A percentile compares a stretch with the other conserved stretches of the same genome.
Evolutionary conservation across 2,329 filamentous ascomycete genomes (phyloP).

Genomic region (Sporothrix brunneoviolacea): DNA sequence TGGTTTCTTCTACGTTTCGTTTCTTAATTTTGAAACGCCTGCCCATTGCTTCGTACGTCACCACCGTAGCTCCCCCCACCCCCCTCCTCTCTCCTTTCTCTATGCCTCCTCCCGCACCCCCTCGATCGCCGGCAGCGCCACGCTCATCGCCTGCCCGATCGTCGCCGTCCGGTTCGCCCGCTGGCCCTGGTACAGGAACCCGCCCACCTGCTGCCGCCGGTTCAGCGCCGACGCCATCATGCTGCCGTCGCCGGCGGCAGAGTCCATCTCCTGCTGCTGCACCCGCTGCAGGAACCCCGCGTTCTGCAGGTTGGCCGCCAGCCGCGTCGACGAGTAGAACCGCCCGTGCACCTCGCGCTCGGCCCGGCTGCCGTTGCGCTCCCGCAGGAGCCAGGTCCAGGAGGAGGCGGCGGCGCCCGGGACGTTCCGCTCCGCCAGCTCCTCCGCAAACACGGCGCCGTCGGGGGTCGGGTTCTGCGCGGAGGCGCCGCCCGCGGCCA

Average conservation of each 20-base stretch:
- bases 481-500: constrained; percentile 4
- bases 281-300: constrained; percentile 18
- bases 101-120: constrained; percentile 19
- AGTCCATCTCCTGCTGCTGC: constrained; percentile 16
- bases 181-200: constrained; percentile 37
- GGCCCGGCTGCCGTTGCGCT: constrained; percentile 22
- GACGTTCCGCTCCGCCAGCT: constrained; percentile 20
- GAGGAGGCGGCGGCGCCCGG: neutral
- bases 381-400: constrained; percentile 28
- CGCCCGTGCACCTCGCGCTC: constrained; percentile 45
- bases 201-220: constrained; percentile 39
- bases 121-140: constrained; percentile 25
- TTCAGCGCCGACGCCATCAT: constrained; percentile 42
- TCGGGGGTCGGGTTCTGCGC: constrained; percentile 11
- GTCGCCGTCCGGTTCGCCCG: constrained; percentile 36
- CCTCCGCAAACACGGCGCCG: constrained; percentile 23
- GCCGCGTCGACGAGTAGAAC: constrained; percentile 51
- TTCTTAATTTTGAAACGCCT: too few relatives aligned
- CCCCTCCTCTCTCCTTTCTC: too few relatives aligned
- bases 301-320: constrained; percentile 42
- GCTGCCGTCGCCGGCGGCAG: constrained; percentile 20
- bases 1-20: too few relatives aligned
- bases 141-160: constrained; percentile 36
- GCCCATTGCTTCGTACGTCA: too few relatives aligned
- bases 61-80: too few relatives aligned